phyloP scores from a whole-genome alignment of 164 flowering plant species.

The Piper longum region DNA sequence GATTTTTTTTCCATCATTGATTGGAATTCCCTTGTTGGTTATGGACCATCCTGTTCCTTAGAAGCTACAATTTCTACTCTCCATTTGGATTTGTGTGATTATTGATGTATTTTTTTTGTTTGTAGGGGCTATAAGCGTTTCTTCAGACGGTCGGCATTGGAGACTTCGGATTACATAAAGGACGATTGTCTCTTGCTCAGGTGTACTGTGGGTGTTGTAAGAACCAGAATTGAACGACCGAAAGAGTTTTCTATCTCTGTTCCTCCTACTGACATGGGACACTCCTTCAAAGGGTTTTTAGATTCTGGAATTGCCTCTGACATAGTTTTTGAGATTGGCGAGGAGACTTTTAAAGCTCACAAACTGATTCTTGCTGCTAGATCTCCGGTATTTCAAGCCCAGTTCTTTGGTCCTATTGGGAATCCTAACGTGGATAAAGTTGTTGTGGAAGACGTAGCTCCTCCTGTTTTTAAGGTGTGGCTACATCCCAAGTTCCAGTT shows the following conservation, averaged over 20 bases:
- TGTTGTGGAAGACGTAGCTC: constrained; percentile 53
- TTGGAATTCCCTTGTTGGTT: neutral
- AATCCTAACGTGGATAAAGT: constrained; percentile 50
- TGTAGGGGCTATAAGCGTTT: constrained; percentile 92
- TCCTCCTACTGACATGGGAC: constrained; percentile 76
- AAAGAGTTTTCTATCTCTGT: constrained; percentile 35
- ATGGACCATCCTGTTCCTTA: neutral
- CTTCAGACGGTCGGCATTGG: constrained; percentile 49
- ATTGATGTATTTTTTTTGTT: neutral
- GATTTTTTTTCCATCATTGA: neutral
- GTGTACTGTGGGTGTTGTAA: constrained; percentile 92
- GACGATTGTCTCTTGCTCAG: constrained; percentile 74
- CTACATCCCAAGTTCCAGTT: neutral
- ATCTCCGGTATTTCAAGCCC: constrained; percentile 88
- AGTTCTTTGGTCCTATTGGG: constrained; percentile 77
- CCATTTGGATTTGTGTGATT: neutral
- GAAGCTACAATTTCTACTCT: neutral
- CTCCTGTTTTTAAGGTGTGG: constrained; percentile 71
- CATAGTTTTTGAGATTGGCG: constrained; percentile 57
- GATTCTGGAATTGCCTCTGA: constrained; percentile 65
- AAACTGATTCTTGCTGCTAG: constrained; percentile 90
- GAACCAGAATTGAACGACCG: constrained; percentile 57
- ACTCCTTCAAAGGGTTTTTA: constrained; percentile 35
- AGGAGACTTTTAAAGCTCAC: constrained; percentile 68
- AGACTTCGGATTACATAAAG: constrained; percentile 66